Evolutionary conservation across 306 rosid species (phyloP).

Genomic region (Prunus salicina): DNA sequence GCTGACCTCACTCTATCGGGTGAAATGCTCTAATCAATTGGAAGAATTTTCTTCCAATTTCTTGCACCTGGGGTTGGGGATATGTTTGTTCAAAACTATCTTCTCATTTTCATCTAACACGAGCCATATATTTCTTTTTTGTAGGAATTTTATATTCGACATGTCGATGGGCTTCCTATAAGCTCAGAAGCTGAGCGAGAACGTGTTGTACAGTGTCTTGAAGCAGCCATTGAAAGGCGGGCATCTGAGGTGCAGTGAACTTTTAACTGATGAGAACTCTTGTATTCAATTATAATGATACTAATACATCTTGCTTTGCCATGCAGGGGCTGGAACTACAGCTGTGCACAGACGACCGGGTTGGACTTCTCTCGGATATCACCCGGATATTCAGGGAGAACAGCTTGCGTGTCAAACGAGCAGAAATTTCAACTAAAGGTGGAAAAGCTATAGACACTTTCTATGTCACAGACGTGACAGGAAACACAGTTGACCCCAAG

Average conservation of each 20-base stretch:
- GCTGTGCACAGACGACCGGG: conserved; percentile 70
- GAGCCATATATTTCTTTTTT: background rate
- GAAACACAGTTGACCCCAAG: conserved; percentile 74
- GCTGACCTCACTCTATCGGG: background rate
- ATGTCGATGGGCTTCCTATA: conserved; percentile 85
- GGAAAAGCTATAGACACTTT: conserved; percentile 73
- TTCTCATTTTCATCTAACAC: conserved; percentile 8
- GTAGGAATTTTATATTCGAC: conserved; percentile 89
- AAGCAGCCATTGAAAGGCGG: conserved; percentile 95
- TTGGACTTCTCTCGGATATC: conserved; percentile 88
- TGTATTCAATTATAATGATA: background rate
- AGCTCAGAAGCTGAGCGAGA: conserved; percentile 88
- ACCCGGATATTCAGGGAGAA: conserved; percentile 91
- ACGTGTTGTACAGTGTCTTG: conserved; percentile 79
- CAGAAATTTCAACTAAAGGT: conserved; percentile 77
- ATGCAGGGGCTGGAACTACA: conserved; percentile 91
- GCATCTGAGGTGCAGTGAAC: conserved; percentile 60
- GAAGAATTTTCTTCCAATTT: background rate
- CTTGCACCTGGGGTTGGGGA: background rate
- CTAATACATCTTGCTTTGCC: conserved; percentile 23
- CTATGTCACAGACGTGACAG: conserved; percentile 82
- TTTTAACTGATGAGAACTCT: background rate
- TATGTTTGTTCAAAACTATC: background rate
- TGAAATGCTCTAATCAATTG: background rate
- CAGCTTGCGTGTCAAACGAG: conserved; percentile 79